phyloP scores from a whole-genome alignment of 352 stramenopile species.

The Globisporangium polare region DNA sequence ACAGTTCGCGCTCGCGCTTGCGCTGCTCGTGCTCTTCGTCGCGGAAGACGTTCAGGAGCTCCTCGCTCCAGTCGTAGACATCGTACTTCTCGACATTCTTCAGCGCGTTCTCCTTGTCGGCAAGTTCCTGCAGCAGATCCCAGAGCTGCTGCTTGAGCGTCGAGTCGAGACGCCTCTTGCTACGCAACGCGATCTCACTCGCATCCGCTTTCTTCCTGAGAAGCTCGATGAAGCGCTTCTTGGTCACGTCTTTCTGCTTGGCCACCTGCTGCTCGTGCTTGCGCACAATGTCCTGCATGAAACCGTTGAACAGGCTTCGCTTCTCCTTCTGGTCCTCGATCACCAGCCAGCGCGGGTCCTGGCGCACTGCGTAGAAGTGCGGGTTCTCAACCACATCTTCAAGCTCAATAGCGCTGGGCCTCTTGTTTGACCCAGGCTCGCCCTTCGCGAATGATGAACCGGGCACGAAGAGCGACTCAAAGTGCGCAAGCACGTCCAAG shows the following conservation, averaged over 20 bases:
- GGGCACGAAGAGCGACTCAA: constrained; percentile 34
- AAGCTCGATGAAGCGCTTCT: constrained; percentile 33
- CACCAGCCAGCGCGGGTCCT: constrained; percentile 60
- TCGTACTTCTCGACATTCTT: constrained; percentile 40
- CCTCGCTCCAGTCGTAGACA: constrained; percentile 65
- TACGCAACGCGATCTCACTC: constrained; percentile 17
- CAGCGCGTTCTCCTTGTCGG: constrained; percentile 17
- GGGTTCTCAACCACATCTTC: constrained; percentile 44
- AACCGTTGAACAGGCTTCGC: constrained; percentile 66
- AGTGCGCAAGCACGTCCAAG: constrained; percentile 52
- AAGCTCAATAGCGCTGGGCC: constrained; percentile 26
- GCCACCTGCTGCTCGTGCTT: constrained; percentile 41
- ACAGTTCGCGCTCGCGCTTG: constrained; percentile 48
- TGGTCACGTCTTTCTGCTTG: constrained; percentile 41
- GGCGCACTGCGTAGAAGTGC: constrained; percentile 54
- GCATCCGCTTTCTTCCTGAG: constrained; percentile 34
- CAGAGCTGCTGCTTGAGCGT: constrained; percentile 43
- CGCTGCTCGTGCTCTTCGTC: constrained; percentile 41
- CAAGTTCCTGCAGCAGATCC: constrained; percentile 31
- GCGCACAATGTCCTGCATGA: constrained; percentile 57
- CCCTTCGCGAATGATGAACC: not conserved
- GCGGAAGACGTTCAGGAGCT: constrained; percentile 35
- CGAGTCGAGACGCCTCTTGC: constrained; percentile 37
- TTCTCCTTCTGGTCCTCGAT: constrained; percentile 60
- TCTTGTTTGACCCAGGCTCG: constrained; percentile 3